Evolutionary conservation across 2,329 filamentous ascomycete genomes (phyloP).

Genomic region (Fusarium luffae): DNA sequence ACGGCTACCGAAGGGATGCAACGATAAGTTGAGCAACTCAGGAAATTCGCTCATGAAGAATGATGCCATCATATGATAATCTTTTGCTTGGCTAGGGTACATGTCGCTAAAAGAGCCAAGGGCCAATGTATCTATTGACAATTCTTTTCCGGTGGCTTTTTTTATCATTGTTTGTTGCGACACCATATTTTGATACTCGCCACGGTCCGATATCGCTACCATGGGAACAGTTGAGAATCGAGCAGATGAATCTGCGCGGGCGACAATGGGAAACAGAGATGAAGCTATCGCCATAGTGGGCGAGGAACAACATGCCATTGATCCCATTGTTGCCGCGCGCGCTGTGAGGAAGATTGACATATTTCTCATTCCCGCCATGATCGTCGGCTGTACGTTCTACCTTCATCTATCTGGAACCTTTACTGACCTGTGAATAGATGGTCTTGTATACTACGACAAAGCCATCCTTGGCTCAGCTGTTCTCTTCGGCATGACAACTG

Average conservation of each 20-base stretch:
- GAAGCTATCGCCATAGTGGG: slow-evolving; percentile 66
- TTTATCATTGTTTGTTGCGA: not conserved
- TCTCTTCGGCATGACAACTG: slow-evolving; percentile 80
- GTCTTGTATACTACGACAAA: slow-evolving; percentile 61
- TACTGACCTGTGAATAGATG: slow-evolving; percentile 49
- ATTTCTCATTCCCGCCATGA: slow-evolving; percentile 76
- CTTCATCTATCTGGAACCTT: fast-evolving
- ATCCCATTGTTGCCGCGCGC: slow-evolving; percentile 64
- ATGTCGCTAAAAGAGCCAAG: not conserved
- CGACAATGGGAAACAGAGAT: slow-evolving; percentile 41
- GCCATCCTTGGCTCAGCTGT: slow-evolving; percentile 79
- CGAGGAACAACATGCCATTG: slow-evolving; percentile 63
- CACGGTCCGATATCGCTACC: slow-evolving; percentile 3
- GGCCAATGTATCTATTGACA: not conserved
- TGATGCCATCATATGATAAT: slow-evolving; percentile 30
- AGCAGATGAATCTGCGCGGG: slow-evolving; percentile 14
- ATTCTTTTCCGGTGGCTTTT: not conserved
- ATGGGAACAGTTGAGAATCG: slow-evolving; percentile 27
- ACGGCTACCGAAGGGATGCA: slow-evolving; percentile 17
- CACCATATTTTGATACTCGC: slow-evolving; percentile 11
- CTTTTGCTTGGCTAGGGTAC: slow-evolving; percentile 1
- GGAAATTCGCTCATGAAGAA: slow-evolving; percentile 35
- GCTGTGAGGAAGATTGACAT: slow-evolving; percentile 74
- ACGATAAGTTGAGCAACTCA: not conserved
- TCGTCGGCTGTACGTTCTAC: slow-evolving; percentile 57